A percentile compares a stretch with the other conserved stretches of the same genome.
These are phyloP conservation scores for Coemansia sp. DNA, from an alignment of 192 early-diverging fungal genomes.

Conservation along the genomic window DNA sequence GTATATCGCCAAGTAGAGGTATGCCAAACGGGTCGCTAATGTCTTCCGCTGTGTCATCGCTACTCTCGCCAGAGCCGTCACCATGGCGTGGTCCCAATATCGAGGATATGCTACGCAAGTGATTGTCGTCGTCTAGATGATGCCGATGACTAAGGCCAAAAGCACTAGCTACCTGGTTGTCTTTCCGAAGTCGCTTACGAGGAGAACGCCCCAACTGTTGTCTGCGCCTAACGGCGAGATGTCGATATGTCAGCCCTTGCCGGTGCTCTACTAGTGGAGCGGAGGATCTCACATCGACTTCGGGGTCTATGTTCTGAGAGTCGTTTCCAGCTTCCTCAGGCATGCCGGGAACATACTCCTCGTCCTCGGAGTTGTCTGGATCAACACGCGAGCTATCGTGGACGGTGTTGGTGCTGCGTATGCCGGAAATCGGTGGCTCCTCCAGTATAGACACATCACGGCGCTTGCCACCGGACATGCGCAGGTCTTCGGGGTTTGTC, in stretches of 20 bases:
- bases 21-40: constrained; percentile 17
- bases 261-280: constrained; percentile 1
- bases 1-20: constrained; percentile 6
- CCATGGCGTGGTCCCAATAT: neutral
- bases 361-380: constrained; percentile 44
- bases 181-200: neutral
- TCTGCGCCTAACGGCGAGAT: constrained; percentile 22
- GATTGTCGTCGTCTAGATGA: neutral
- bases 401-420: neutral
- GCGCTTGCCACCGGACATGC: neutral
- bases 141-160: neutral
- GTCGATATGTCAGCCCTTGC: constrained; percentile 27
- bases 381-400: constrained; percentile 1
- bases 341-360: constrained; percentile 41
- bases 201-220: neutral
- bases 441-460: constrained; percentile 13
- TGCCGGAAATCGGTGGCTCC: neutral
- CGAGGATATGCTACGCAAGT: constrained; percentile 15
- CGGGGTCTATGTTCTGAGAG: neutral
- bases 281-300: neutral
- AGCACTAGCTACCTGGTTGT: neutral
- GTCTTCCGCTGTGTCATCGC: neutral
- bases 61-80: neutral
- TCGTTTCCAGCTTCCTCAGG: constrained; percentile 13
- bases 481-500: constrained; percentile 34